Percentiles rank a stretch among this genome's conserved stretches.
Conservation (phyloP, 2,329 filamentous ascomycete species). For the Neodidymelliopsis sp. region DNA sequence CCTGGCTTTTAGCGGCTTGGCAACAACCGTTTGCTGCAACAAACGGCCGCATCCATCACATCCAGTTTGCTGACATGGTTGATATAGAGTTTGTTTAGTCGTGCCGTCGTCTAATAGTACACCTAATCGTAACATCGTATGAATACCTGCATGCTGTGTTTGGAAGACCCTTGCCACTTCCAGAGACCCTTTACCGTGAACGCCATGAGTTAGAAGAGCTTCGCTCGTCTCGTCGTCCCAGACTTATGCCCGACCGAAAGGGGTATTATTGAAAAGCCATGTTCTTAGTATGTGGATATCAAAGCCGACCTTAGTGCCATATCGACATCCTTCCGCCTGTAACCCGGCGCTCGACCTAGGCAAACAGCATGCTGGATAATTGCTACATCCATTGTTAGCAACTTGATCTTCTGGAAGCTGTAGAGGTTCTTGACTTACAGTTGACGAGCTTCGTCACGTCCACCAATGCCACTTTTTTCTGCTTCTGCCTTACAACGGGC, state of each 20-base stretch:
- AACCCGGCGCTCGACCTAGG: conserved; percentile 55
- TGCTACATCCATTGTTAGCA: conserved; percentile 41
- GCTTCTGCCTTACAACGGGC: conserved; percentile 32
- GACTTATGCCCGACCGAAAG: no score
- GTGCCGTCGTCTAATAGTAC: neutral
- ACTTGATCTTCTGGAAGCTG: neutral
- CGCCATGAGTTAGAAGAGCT: no score
- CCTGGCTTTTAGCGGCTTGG: conserved; percentile 16
- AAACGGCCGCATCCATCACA: neutral
- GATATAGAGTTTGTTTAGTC: neutral
- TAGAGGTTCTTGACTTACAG: conserved; percentile 43
- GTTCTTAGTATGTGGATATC: conserved; percentile 33
- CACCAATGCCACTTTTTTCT: conserved; percentile 50
- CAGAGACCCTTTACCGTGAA: neutral
- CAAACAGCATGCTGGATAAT: conserved; percentile 51
- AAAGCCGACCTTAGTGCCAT: conserved; percentile 48
- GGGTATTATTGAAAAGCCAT: neutral
- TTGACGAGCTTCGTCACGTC: conserved; percentile 55
- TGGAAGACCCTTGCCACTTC: neutral
- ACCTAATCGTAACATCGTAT: neutral
- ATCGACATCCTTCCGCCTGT: conserved; percentile 54
- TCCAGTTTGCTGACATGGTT: neutral
- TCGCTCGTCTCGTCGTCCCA: no score
- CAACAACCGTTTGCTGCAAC: neutral
- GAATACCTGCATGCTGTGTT: neutral